A percentile compares a stretch with the other conserved stretches of the same genome.
Evolutionary conservation across 805 yeast genomes (phyloP).

Genomic region (Teunomyces lycoperdinae): DNA sequence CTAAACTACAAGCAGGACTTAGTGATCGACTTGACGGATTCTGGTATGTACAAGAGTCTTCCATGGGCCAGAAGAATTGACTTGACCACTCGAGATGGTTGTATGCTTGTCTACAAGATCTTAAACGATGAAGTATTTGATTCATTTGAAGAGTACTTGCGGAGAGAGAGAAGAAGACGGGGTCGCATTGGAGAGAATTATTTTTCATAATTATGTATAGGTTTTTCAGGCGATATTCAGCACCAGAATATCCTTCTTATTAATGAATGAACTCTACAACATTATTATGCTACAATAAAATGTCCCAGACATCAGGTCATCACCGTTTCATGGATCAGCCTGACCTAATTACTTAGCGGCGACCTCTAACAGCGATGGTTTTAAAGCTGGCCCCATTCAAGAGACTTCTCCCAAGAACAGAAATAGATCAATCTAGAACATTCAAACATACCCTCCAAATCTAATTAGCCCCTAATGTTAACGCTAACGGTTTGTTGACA

Average conservation of each 20-base stretch:
- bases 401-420: slow-evolving; percentile 12
- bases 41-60: slow-evolving; percentile 50
- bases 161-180: slow-evolving; percentile 35
- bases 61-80: slow-evolving; percentile 43
- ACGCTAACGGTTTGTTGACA: slow-evolving; percentile 18
- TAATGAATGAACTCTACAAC: not conserved
- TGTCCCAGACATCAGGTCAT: slow-evolving; percentile 21
- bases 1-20: slow-evolving; percentile 17
- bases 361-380: slow-evolving; percentile 98
- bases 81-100: slow-evolving; percentile 22
- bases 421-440: slow-evolving; percentile 22
- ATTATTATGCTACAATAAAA: not conserved
- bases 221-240: not conserved
- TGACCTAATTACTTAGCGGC: slow-evolving; percentile 51
- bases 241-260: not conserved
- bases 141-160: slow-evolving; percentile 26
- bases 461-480: slow-evolving; percentile 26
- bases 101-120: slow-evolving; percentile 26
- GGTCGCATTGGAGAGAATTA: slow-evolving; percentile 45
- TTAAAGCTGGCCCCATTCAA: slow-evolving; percentile 62
- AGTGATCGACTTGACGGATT: slow-evolving; percentile 38
- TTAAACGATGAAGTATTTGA: slow-evolving; percentile 29
- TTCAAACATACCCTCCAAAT: slow-evolving; percentile 11
- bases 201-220: slow-evolving; percentile 11
- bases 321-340: slow-evolving; percentile 21